phyloP scores from a whole-genome alignment of 176 grass and related monocot genomes.

The Oryza punctata region DNA sequence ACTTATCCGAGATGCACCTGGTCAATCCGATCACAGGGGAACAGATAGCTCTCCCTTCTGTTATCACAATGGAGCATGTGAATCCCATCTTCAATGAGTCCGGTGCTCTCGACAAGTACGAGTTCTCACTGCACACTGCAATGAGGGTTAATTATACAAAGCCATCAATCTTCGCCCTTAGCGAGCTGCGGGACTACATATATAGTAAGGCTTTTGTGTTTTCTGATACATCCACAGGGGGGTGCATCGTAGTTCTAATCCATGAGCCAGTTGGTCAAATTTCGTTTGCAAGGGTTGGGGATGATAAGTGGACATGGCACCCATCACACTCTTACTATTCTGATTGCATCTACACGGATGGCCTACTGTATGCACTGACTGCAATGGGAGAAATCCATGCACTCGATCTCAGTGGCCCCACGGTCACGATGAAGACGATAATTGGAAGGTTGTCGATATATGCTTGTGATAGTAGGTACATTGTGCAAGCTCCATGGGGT shows the following conservation, averaged over 20 bases:
- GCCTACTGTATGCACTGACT: background rate
- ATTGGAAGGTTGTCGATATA: background rate
- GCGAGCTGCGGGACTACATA: background rate
- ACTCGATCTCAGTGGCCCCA: background rate
- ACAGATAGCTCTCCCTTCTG: background rate
- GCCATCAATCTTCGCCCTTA: background rate
- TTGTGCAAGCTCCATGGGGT: background rate
- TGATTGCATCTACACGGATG: background rate
- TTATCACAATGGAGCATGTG: background rate
- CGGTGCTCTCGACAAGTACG: background rate
- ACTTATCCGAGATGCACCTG: background rate
- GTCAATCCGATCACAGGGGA: background rate
- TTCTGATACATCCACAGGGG: background rate
- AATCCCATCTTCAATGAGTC: background rate
- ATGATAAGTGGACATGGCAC: background rate
- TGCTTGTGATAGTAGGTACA: background rate
- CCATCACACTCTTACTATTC: background rate
- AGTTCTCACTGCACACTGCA: background rate
- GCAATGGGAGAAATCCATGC: background rate
- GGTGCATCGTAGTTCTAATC: background rate
- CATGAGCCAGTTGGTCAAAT: background rate
- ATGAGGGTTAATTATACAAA: fast-evolving
- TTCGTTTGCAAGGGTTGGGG: background rate
- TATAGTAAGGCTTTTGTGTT: background rate
- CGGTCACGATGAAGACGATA: background rate